phyloP scores from a whole-genome alignment of 2,329 filamentous ascomycete species.

The Fusarium brachygibbosum region DNA sequence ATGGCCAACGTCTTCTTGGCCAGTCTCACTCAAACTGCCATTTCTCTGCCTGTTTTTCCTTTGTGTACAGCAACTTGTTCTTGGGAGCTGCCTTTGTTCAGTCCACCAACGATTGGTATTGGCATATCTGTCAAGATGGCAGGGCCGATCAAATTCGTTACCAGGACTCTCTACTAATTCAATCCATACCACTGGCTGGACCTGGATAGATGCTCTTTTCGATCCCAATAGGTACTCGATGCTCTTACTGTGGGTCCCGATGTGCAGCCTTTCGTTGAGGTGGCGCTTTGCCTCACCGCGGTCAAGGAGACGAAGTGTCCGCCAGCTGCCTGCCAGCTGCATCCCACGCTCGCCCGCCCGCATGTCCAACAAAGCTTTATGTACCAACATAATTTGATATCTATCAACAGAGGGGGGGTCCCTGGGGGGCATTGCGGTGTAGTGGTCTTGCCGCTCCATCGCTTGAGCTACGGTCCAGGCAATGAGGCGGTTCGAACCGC shows the following conservation, averaged over 20 bases:
- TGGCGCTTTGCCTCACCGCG: background rate
- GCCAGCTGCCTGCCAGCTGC: conserved; percentile 28
- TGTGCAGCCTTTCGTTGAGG: background rate
- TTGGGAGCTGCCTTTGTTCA: background rate
- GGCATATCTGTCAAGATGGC: background rate
- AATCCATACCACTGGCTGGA: background rate
- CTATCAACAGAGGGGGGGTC: conserved; percentile 23
- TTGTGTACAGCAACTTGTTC: background rate
- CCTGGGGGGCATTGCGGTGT: conserved; percentile 6
- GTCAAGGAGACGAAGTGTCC: background rate
- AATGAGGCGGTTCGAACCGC: conserved; percentile 18
- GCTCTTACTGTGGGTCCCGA: background rate
- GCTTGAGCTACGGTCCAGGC: conserved; percentile 8
- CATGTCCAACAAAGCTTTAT: conserved; percentile 16
- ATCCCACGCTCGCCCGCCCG: background rate
- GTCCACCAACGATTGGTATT: background rate
- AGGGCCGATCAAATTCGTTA: background rate
- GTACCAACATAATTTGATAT: background rate
- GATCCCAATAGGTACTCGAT: background rate
- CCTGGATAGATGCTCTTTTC: background rate
- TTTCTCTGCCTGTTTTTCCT: background rate
- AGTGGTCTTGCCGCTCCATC: background rate
- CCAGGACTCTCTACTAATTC: background rate
- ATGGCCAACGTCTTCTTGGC: background rate
- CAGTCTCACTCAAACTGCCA: background rate